Percentiles rank a stretch among this genome's conserved stretches.
Evolutionary conservation across 345 rosid genomes (phyloP).

Genomic region (Gossypium longicalyx): DNA sequence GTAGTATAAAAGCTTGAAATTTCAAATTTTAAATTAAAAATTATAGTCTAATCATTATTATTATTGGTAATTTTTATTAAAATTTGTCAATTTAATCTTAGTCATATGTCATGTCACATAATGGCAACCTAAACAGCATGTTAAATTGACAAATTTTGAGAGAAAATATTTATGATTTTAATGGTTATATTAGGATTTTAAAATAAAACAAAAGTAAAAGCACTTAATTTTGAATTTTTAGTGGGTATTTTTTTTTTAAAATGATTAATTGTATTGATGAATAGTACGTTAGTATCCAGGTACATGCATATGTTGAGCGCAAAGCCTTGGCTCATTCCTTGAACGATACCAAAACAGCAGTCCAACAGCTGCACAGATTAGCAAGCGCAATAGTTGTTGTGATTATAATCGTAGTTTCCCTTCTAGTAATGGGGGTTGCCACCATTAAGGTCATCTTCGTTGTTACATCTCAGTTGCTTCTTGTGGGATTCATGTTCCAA

Average conservation of each 20-base stretch:
- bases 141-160: too few relatives aligned
- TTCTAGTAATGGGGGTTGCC: constrained; percentile 61
- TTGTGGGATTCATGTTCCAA: constrained; percentile 72
- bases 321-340: constrained; percentile 70
- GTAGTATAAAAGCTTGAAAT: too few relatives aligned
- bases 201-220: too few relatives aligned
- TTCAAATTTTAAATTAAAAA: too few relatives aligned
- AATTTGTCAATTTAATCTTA: too few relatives aligned
- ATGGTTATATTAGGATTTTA: too few relatives aligned
- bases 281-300: constrained; percentile 23
- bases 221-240: too few relatives aligned
- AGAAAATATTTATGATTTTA: too few relatives aligned
- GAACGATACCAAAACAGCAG: constrained; percentile 75
- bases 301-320: constrained; percentile 61
- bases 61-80: too few relatives aligned
- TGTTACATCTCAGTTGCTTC: constrained; percentile 60
- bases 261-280: not conserved
- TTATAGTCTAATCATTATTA: too few relatives aligned
- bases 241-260: too few relatives aligned
- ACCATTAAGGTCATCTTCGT: constrained; percentile 52
- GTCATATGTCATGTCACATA: too few relatives aligned
- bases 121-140: rapidly evolving
- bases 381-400: constrained; percentile 55
- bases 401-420: constrained; percentile 46
- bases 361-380: constrained; percentile 71